These are phyloP conservation scores for Xylariaceae sp. DNA, from an alignment of 2,329 filamentous ascomycete species.

Conservation along the genomic window DNA sequence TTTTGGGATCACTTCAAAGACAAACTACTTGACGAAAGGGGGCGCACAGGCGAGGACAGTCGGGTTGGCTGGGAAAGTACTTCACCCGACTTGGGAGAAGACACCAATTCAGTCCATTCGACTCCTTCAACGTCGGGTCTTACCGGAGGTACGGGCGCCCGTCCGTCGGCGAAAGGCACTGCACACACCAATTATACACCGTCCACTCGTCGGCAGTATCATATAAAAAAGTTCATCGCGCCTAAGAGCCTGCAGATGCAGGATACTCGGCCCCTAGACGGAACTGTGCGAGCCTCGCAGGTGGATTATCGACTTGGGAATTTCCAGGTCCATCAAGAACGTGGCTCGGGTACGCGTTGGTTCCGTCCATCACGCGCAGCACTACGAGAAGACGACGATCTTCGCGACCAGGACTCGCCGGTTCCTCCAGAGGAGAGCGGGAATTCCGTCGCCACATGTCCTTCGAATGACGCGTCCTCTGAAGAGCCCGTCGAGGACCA, in stretches of 20 bases:
- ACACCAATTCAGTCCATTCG: constrained; percentile 14
- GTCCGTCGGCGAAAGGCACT: constrained; percentile 17
- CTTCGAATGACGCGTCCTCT: no score
- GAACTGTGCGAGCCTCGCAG: background rate
- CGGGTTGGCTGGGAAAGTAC: background rate
- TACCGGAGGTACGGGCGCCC: constrained; percentile 12
- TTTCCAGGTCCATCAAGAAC: background rate
- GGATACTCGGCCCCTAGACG: background rate
- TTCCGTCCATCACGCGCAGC: background rate
- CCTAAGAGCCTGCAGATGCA: background rate
- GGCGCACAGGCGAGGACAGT: no score
- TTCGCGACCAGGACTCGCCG: background rate
- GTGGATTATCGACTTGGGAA: background rate
- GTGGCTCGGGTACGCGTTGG: background rate
- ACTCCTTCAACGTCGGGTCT: constrained; percentile 8
- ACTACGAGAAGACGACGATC: background rate
- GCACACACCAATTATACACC: constrained; percentile 15
- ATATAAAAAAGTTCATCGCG: background rate
- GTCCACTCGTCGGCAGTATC: constrained; percentile 27
- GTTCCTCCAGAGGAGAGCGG: no score
- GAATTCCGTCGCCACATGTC: no score
- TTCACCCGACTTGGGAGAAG: background rate
- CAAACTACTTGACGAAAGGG: background rate
- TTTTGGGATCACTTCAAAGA: background rate
- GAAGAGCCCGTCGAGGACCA: no score